These are phyloP conservation scores for Xylariaceae sp. DNA, from an alignment of 2,329 filamentous ascomycete genomes.

Conservation along the genomic window DNA sequence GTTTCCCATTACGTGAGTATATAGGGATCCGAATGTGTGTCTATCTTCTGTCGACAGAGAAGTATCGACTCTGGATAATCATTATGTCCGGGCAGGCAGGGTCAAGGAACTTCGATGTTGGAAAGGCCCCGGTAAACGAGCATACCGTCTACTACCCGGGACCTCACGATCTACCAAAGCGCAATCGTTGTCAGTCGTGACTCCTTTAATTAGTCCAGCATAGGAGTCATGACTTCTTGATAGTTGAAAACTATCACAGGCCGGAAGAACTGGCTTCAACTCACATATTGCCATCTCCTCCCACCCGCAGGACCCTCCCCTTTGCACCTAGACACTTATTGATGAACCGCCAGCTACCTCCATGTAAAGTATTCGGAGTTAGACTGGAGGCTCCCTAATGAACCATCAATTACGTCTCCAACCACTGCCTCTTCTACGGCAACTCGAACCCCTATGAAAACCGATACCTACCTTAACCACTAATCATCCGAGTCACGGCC, in stretches of 20 bases:
- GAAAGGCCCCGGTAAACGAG: not conserved
- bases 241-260: not conserved
- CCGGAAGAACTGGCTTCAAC: not conserved
- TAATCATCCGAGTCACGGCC: not conserved
- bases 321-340: too few species aligned
- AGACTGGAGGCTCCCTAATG: not conserved
- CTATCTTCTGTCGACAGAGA: too few species aligned
- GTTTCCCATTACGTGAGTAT: too few species aligned
- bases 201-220: not conserved
- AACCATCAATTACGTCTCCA: not conserved
- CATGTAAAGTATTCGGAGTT: too few species aligned
- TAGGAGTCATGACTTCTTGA: not conserved
- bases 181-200: not conserved
- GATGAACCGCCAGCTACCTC: too few species aligned
- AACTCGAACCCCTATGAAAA: not conserved
- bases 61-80: too few species aligned
- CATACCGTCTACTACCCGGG: not conserved
- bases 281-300: not conserved
- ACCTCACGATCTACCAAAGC: not conserved
- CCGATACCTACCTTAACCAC: not conserved
- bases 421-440: not conserved
- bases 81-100: not conserved
- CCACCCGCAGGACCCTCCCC: not conserved
- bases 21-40: too few species aligned
- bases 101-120: not conserved